phyloP scores from a whole-genome alignment of 169 alveolate genomes.

The Toxoplasma gondii region DNA sequence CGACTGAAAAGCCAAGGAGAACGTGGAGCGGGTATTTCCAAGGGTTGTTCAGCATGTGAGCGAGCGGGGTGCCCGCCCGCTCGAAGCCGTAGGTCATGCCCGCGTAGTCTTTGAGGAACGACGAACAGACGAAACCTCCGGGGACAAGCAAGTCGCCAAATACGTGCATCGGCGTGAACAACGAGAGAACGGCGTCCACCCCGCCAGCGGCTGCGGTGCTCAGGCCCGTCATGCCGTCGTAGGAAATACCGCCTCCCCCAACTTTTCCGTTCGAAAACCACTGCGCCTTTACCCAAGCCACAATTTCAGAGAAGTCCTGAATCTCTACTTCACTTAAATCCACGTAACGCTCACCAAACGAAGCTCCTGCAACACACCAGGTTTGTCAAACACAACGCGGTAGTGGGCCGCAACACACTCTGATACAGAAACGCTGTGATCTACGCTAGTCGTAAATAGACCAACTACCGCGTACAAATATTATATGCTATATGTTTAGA shows the following conservation, averaged over 20 bases:
- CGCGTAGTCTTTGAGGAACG: constrained; percentile 74
- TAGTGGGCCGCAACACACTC: not conserved
- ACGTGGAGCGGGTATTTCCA: constrained; percentile 71
- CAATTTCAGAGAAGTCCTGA: constrained; percentile 67
- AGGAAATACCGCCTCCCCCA: constrained; percentile 77
- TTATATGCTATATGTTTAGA: not conserved
- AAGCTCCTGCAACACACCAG: constrained; percentile 68
- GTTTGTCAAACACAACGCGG: not conserved
- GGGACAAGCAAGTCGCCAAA: constrained; percentile 75
- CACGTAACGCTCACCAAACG: constrained; percentile 74
- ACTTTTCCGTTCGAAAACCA: constrained; percentile 73
- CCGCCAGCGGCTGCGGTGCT: constrained; percentile 70
- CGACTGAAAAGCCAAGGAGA: constrained; percentile 71
- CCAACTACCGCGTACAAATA: not conserved
- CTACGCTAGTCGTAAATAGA: not conserved
- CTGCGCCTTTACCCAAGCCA: constrained; percentile 72
- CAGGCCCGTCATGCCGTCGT: constrained; percentile 79
- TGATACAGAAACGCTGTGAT: not conserved
- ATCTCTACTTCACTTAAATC: constrained; percentile 73
- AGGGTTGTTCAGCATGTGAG: constrained; percentile 67
- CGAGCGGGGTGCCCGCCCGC: constrained; percentile 72
- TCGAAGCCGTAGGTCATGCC: constrained; percentile 75
- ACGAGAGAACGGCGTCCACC: constrained; percentile 61
- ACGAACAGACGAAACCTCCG: constrained; percentile 73
- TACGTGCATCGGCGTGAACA: constrained; percentile 73